Evolutionary conservation across 2,329 filamentous ascomycete genomes (phyloP).

Genomic region (Penicillium sp.): DNA sequence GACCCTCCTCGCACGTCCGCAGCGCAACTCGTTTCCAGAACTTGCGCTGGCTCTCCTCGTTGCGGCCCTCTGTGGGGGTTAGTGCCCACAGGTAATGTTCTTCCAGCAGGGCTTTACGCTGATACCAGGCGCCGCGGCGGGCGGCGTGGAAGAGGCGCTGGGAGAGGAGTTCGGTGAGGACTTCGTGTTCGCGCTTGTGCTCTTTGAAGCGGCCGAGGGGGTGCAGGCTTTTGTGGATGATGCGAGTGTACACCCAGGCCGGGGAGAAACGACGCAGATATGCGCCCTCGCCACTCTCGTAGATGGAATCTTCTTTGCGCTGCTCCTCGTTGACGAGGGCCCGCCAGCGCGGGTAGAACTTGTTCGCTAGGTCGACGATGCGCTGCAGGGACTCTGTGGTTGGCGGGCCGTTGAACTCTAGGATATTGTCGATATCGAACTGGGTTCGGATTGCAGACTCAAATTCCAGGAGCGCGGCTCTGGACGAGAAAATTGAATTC

Average conservation of each 20-base stretch:
- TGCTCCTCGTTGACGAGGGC: conserved; percentile 71
- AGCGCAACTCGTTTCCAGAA: conserved; percentile 78
- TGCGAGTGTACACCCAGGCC: conserved; percentile 89
- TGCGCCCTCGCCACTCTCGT: conserved; percentile 80
- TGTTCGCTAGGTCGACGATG: conserved; percentile 71
- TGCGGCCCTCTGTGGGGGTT: conserved; percentile 51
- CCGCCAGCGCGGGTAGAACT: conserved; percentile 80
- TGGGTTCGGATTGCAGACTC: conserved; percentile 84
- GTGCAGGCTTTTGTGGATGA: conserved; percentile 82
- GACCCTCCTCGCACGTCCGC: conserved; percentile 78
- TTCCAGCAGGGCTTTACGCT: conserved; percentile 89
- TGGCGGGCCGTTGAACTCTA: conserved; percentile 76
- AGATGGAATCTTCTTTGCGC: conserved; percentile 73
- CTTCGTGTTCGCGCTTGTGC: conserved; percentile 71
- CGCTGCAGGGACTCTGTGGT: conserved; percentile 65
- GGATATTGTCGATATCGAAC: conserved; percentile 74
- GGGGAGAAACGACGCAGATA: conserved; percentile 90
- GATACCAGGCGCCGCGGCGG: conserved; percentile 88
- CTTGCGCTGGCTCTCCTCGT: conserved; percentile 68
- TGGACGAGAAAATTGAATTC: conserved; percentile 80
- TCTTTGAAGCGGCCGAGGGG: conserved; percentile 81
- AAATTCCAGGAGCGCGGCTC: conserved; percentile 78
- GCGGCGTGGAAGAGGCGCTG: conserved; percentile 85
- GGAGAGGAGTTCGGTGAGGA: conserved; percentile 72
- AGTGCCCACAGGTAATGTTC: conserved; percentile 87